Base-by-base conservation (phyloP, 805 yeast genomes). In the Yarrowia sp. region DNA sequence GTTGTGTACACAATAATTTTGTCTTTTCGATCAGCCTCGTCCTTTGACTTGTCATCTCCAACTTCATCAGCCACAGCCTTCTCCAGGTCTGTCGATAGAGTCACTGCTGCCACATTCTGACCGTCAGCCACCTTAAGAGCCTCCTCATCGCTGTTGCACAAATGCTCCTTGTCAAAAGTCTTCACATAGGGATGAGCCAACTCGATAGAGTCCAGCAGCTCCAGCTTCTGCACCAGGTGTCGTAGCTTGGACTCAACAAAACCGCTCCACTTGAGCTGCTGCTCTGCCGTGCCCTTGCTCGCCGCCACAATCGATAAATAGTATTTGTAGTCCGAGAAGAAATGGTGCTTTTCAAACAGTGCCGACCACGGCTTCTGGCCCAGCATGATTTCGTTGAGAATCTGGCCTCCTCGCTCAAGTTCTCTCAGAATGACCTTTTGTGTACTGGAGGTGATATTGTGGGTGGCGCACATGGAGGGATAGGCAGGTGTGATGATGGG, bases 391-490 rank as follows among this genome's bases (percentile, higher is more conserved):
- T 86, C 89, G 68, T 81, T 85, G 79, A 90, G 84, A 12, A 92
- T 79, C 46, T 82, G 85, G 6, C 82, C 80, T 0, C 96, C 98
- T 68, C 97, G 84, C 66, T 81, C 77, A 69, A 95, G 81, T 74
- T 95, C 99, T n/a, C 79, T 74, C 73, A 91, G 72, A 36, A 95
- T 90, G 22, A 95, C 84, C 70, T 83, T 85, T 75, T 90, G 93
- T 0, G 98, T 93, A 0, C 98, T 91, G 17, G 83, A 84, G 1
- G 96, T 87, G 49, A 95, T 92, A 74, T 95, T 95, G 75, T 95
- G 99, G 0, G 99, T 95, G 0, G 99, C 97, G 77, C 99, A 95
- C 99, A 95, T 95, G 1, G 98, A 92, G 0, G 97, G 97, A 73
- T 92, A 91, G 0, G 98, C 98, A 0, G 99, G 99, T 0, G 99